Evolutionary conservation across 2,329 filamentous ascomycete genomes (phyloP).

Genomic region (Dryadomyces sulphureus): DNA sequence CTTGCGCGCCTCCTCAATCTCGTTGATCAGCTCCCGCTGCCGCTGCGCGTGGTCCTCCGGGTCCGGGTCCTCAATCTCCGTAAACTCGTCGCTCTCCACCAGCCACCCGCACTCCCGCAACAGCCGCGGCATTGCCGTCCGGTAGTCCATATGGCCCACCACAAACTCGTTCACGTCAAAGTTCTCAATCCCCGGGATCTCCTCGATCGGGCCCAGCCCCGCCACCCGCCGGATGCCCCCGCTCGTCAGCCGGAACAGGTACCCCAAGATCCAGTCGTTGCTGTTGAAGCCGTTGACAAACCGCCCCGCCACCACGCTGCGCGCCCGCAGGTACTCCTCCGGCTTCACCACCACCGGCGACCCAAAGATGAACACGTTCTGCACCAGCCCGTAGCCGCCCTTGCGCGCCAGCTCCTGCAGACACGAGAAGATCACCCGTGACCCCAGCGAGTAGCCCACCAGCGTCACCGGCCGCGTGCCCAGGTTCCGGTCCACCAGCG

Average conservation of each 20-base stretch:
- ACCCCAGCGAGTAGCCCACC: constrained; percentile 85
- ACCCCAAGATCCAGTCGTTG: constrained; percentile 95
- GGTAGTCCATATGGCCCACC: constrained; percentile 91
- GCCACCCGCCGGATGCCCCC: constrained; percentile 84
- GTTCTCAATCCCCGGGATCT: constrained; percentile 73
- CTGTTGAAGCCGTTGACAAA: constrained; percentile 90
- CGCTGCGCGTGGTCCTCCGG: constrained; percentile 80
- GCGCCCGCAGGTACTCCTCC: constrained; percentile 72
- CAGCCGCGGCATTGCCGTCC: constrained; percentile 76
- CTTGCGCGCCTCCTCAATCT: constrained; percentile 88
- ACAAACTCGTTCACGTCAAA: constrained; percentile 76
- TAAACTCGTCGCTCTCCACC: constrained; percentile 86
- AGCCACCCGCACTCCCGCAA: constrained; percentile 81
- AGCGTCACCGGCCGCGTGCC: constrained; percentile 85
- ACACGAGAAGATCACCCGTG: constrained; percentile 84
- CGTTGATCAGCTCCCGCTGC: constrained; percentile 85
- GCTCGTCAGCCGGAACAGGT: constrained; percentile 86
- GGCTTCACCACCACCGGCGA: constrained; percentile 82
- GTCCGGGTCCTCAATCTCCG: constrained; percentile 92
- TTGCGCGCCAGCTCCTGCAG: constrained; percentile 73
- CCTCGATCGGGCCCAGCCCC: constrained; percentile 63
- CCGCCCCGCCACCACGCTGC: constrained; percentile 75
- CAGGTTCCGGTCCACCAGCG: constrained; percentile 78
- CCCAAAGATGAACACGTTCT: constrained; percentile 93
- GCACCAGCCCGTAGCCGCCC: constrained; percentile 72